Base-by-base conservation (phyloP, 177 flowering plant genomes). In the Vitis hybrid region DNA sequence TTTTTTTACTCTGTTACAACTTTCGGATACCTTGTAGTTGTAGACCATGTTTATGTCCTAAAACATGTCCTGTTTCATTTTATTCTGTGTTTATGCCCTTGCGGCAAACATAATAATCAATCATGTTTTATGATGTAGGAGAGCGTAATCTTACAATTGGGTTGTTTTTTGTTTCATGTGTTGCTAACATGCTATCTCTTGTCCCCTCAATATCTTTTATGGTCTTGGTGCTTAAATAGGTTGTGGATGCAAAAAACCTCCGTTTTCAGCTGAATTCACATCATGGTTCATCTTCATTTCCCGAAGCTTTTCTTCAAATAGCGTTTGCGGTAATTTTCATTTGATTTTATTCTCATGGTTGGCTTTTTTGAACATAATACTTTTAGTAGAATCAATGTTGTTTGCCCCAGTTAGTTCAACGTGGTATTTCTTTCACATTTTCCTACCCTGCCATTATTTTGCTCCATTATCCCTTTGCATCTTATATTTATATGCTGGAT, bases 221-320 rank as follows among this genome's bases (percentile, higher is more conserved):
- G 45, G 45, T 34, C 6, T 51, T 68, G 45, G 65, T 65, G 14
- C 39, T 72, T 34, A n/a, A 67, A 62, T 73, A 93, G 99, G 98
- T 95, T 72, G 96, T 88, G 61, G 99, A 95, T 83, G 98, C 99
- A 45, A 91, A 89, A 81, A 95, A 93, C 74, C 93, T 95, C 54
- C 84, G 71, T 29, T 76, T 82, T 77, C 97, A 95, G 82, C 88
- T 95, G 14, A 78, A 78, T 58, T 68, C 76, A 69, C 81, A 80
- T 70, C 78, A 56, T 14, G 84, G 78, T 52, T 90, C 93, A 1
- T 85, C 93, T 39, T 82, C 91, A 68, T 93, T 87, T 80, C 91
- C 99, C 60, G 99, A 95, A 83, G 96, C 98, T 55, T 86, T 78
- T 82, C 82, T 78, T 71, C 99, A 95, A 74, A 95, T 95, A 68